These are phyloP conservation scores for Pythium brassicae DNA, from an alignment of 352 stramenopile species.

Conservation along the genomic window DNA sequence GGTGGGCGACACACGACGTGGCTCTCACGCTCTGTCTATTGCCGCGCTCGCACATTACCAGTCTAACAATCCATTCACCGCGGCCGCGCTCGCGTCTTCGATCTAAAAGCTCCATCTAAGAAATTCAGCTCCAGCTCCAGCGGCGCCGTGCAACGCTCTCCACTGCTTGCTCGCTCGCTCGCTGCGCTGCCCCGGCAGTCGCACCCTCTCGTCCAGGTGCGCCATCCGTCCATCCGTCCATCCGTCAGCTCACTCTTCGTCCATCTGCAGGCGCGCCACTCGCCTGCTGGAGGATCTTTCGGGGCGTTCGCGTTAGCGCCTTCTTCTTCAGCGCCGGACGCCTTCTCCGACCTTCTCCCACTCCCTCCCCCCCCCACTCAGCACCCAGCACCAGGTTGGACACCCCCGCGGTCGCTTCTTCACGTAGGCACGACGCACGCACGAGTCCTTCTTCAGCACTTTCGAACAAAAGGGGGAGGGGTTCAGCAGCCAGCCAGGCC, in stretches of 20 bases:
- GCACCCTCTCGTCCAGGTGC: constrained; percentile 1
- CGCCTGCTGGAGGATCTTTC: not conserved
- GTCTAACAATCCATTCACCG: constrained; percentile 7
- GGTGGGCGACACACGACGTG: no score
- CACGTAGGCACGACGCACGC: no score
- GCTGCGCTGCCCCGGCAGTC: not conserved
- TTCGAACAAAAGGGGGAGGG: no score
- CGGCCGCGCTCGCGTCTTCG: constrained; percentile 1
- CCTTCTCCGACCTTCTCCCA: not conserved
- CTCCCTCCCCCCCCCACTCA: not conserved
- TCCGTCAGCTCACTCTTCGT: not conserved
- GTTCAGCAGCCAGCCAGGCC: no score
- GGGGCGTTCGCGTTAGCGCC: not conserved
- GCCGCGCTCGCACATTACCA: constrained; percentile 1
- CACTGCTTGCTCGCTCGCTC: not conserved
- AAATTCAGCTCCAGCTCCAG: constrained; percentile 2
- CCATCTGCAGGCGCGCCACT: not conserved
- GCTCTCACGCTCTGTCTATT: constrained; percentile 5
- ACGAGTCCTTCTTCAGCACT: no score
- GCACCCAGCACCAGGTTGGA: not conserved
- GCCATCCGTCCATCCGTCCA: not conserved
- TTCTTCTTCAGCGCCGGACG: not conserved
- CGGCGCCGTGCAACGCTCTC: no score
- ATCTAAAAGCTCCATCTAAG: constrained; percentile 7
- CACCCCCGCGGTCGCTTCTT: not conserved